A percentile compares a stretch with the other conserved stretches of the same genome.
These are phyloP conservation scores for Yamagishiella unicocca DNA, from an alignment of 139 green algal genomes.

Conservation along the genomic window DNA sequence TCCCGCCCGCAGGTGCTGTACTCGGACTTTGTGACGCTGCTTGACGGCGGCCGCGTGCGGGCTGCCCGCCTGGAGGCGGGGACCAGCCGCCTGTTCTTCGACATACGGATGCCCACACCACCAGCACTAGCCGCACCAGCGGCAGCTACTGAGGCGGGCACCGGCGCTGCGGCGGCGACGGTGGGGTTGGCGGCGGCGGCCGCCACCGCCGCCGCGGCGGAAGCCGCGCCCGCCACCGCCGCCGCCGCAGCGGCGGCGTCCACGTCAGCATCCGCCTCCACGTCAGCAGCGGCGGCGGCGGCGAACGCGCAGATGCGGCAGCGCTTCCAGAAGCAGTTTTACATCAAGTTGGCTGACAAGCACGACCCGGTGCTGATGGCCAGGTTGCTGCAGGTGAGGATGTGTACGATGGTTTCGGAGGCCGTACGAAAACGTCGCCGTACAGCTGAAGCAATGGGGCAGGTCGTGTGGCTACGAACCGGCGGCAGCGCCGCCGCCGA, in stretches of 20 bases:
- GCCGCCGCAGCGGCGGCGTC: neutral
- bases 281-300: neutral
- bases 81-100: constrained; percentile 77
- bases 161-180: neutral
- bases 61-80: constrained; percentile 78
- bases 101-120: constrained; percentile 48
- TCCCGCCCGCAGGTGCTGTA: constrained; percentile 67
- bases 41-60: constrained; percentile 71
- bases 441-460: no score
- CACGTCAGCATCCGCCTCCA: neutral
- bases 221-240: neutral
- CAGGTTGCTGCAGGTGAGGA: constrained; percentile 49
- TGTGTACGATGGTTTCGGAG: neutral
- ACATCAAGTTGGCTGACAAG: constrained; percentile 62
- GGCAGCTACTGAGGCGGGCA: neutral
- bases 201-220: neutral
- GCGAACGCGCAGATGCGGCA: neutral
- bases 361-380: constrained; percentile 58
- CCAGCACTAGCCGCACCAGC: neutral
- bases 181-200: neutral
- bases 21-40: constrained; percentile 80
- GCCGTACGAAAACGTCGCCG: no score
- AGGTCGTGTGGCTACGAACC: no score
- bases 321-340: constrained; percentile 42
- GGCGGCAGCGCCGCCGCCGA: no score